A percentile compares a stretch with the other conserved stretches of the same genome.
phyloP scores from a whole-genome alignment of 2,329 filamentous ascomycete species.

The Coniochaeta sp. region DNA sequence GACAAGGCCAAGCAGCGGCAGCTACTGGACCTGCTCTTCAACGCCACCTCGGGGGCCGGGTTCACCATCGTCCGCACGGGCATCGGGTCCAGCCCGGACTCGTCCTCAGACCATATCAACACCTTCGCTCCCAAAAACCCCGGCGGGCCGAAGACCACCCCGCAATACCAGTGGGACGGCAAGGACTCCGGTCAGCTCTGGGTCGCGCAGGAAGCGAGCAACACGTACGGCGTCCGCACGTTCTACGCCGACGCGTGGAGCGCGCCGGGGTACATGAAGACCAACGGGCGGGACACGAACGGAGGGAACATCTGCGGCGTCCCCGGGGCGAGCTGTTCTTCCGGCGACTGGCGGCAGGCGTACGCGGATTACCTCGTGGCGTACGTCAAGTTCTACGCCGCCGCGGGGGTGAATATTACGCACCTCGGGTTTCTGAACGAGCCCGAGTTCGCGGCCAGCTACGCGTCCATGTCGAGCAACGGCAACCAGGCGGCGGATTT shows the following conservation, averaged over 20 bases:
- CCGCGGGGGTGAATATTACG: conserved; percentile 34
- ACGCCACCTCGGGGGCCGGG: conserved; percentile 33
- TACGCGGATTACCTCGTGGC: conserved; percentile 41
- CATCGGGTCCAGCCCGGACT: conserved; percentile 34
- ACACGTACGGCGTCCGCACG: conserved; percentile 26
- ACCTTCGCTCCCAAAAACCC: conserved; percentile 36
- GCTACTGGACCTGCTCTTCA: conserved; percentile 36
- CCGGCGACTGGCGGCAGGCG: conserved; percentile 38
- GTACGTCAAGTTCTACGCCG: conserved; percentile 38
- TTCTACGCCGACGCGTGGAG: conserved; percentile 39
- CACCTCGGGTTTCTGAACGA: conserved; percentile 42
- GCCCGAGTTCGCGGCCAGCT: conserved; percentile 30
- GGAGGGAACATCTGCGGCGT: conserved; percentile 28
- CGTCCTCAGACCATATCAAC: conserved; percentile 27
- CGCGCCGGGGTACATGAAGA: conserved; percentile 42
- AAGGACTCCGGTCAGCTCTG: conserved; percentile 44
- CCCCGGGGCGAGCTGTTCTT: conserved; percentile 27
- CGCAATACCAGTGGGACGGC: conserved; percentile 37
- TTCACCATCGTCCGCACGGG: conserved; percentile 38
- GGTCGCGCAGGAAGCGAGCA: conserved; percentile 39
- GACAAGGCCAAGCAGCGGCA: conserved; percentile 30
- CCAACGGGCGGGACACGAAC: conserved; percentile 27
- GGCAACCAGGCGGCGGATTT: conserved; percentile 62
- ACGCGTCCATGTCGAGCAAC: conserved; percentile 56
- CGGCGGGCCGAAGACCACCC: conserved; percentile 30